These are phyloP conservation scores for Mesembryanthemum crystallinum DNA, from an alignment of 148 eudicot species.

Conservation along the genomic window DNA sequence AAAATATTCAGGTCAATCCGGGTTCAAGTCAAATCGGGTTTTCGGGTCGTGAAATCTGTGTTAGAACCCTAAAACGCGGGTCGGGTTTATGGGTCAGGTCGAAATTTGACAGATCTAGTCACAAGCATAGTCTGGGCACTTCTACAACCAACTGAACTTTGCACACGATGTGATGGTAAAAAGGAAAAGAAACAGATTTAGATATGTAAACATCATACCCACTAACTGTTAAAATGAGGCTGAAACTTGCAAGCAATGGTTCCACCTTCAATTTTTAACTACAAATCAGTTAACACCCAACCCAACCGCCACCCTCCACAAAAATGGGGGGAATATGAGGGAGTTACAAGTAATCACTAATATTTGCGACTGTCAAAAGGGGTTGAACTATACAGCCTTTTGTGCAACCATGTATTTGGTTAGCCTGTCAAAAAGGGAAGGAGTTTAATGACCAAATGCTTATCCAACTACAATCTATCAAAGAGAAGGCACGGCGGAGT, in stretches of 20 bases:
- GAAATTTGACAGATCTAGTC: too few species aligned
- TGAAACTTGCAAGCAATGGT: constrained; percentile 2
- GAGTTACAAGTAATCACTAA: background rate
- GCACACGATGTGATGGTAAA: too few species aligned
- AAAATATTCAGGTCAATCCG: too few species aligned
- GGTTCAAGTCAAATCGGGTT: too few species aligned
- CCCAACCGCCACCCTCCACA: background rate
- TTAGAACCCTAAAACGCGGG: too few species aligned
- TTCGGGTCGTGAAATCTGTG: too few species aligned
- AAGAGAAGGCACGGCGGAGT: constrained; percentile 35
- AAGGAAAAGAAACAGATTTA: too few species aligned
- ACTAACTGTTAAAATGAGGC: background rate
- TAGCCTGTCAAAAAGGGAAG: background rate
- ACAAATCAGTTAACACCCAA: background rate
- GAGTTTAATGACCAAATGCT: background rate
- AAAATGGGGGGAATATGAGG: background rate
- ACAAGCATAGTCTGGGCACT: too few species aligned
- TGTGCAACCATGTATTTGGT: background rate
- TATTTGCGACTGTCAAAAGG: background rate
- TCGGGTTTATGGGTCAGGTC: too few species aligned
- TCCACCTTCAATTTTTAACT: background rate
- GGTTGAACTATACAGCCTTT: background rate
- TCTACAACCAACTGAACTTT: too few species aligned
- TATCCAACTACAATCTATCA: constrained; percentile 8
- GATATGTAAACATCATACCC: background rate